These are phyloP conservation scores for Solanum sejunctum DNA, from an alignment of 257 asterid genomes.

Conservation along the genomic window DNA sequence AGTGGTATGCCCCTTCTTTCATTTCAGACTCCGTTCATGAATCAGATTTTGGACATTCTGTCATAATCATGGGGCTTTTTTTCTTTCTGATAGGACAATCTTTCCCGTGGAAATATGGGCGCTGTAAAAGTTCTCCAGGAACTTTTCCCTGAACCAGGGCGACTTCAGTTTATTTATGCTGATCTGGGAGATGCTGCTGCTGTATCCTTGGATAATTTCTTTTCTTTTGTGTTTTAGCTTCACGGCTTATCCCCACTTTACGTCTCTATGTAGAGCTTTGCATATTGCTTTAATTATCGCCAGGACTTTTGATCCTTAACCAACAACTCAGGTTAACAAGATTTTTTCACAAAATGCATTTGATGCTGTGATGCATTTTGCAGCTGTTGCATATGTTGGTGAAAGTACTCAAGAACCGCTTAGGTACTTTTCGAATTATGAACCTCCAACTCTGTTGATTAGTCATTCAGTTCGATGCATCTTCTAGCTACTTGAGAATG, in stretches of 20 bases:
- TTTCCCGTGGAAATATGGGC: slow-evolving; percentile 80
- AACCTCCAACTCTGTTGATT: not conserved
- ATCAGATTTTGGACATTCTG: not conserved
- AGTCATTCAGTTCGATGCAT: not conserved
- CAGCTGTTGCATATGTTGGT: slow-evolving; percentile 96
- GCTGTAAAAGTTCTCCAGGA: slow-evolving; percentile 61
- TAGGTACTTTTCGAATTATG: slow-evolving; percentile 21
- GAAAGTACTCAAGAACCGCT: slow-evolving; percentile 88
- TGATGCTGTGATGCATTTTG: slow-evolving; percentile 96
- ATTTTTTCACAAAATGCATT: slow-evolving; percentile 62
- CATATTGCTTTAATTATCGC: not conserved
- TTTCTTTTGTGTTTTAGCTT: not conserved
- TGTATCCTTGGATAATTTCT: slow-evolving; percentile 27
- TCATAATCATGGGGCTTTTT: not conserved
- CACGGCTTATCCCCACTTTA: not conserved
- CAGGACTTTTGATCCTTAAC: slow-evolving; percentile 6
- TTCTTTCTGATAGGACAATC: slow-evolving; percentile 46
- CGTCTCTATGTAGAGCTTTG: not conserved
- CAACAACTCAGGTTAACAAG: slow-evolving; percentile 38
- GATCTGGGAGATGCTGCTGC: slow-evolving; percentile 62
- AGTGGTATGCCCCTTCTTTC: slow-evolving; percentile 34
- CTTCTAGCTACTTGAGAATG: not conserved
- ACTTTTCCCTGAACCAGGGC: slow-evolving; percentile 67
- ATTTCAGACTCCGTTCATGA: not conserved
- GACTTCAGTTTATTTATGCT: slow-evolving; percentile 70